Evolutionary conservation across 176 grass and related monocot genomes (phyloP), one percentile per base, ranked within the genome.

Genomic region (Olyra latifolia): DNA sequence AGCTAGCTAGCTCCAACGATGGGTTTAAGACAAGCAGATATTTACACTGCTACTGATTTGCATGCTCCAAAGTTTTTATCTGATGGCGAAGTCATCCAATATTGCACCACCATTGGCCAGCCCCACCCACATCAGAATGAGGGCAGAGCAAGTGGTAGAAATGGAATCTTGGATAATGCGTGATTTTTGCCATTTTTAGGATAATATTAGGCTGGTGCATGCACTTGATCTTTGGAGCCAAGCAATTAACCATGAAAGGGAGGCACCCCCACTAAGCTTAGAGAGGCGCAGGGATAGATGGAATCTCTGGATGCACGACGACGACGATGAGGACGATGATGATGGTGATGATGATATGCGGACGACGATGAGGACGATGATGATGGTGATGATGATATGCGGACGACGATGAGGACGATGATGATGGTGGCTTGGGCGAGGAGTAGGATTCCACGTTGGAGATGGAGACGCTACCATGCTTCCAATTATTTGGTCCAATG

Each of bases 121-220:
- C 53, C 32, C 32, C 32, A 35, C 52, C 61, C 28, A 75, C 87
- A 84, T 56, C 71, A 30, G 66, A 84, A 88, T 70, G 49, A 39
- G 67, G 50, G 75, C 27, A 15, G 8, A 16, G 16, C 69, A 61
- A 61, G 70, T 35, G 48, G 42, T 22, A 39, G 82, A 76, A 76
- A 76, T 17, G 71, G 87, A 81, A 85, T 84, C 70, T 84, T 39
- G 70, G 76, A 84, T 80, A 76, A 80, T 27, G 62, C 69, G 54
- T 45, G 19, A 46, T 58, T 69, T 53, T 89, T 89, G 56, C 82
- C 77, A 71, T 89, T 89, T 29, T 8, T 4, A 42, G 82, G 87
- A 76, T 81, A 85, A 62, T 80, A 73, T n/a, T 19, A 63, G 32
- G 32, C 32, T 35, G 32, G 76, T 28, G 44, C 81, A 66, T 57